Evolutionary conservation across 2,329 filamentous ascomycete species (phyloP), one percentile per base, ranked within the genome.

Genomic region (Aureobasidium lini): DNA sequence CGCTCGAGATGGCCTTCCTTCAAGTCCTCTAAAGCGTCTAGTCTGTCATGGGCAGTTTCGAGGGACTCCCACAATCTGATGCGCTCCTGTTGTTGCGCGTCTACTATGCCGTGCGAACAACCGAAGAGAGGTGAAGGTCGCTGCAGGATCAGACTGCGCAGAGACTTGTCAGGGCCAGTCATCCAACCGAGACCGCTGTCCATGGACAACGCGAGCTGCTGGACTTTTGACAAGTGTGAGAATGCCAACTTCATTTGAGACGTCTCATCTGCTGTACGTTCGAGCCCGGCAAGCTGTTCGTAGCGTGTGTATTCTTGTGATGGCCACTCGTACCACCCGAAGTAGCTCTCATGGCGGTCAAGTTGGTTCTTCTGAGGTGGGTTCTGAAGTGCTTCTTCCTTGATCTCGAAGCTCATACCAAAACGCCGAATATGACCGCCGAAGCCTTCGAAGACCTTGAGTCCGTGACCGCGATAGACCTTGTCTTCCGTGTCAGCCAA

Each of bases 101-200:
- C 75, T 39, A 73, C 71, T 63, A 71, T 66, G 47, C 57, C 64
- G 65, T 70, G 72, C 9, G 61, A 65, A 40, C 67, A 67, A 10
- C 79, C 78, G 66, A 84, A 83, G 0, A 84, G 75, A 8, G 68
- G 63, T 31, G 72, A 69, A 18, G 69, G 70, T 1, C 73, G 73
- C 16, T 75, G 71, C 48, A 80, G 73, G 18, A 80, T 73, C 6
- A 74, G 73, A 47, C 78, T 78, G 18, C 75, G 70, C 40, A 79
- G 72, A 0, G 78, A 80, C 16, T 77, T 72, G 67, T 88, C 84
- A 1, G 85, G 82, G 0, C 85, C 85, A 48, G 75, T 74, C 10
- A 89, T 76, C 77, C 84, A 89, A 10, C 87, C 87, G 39, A 89
- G 75, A 9, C 86, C 85, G 59, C 80, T 84, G 66, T 88, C 84